Base-by-base conservation (phyloP, 164 flowering plant genomes). In the Warburgia ugandensis region DNA sequence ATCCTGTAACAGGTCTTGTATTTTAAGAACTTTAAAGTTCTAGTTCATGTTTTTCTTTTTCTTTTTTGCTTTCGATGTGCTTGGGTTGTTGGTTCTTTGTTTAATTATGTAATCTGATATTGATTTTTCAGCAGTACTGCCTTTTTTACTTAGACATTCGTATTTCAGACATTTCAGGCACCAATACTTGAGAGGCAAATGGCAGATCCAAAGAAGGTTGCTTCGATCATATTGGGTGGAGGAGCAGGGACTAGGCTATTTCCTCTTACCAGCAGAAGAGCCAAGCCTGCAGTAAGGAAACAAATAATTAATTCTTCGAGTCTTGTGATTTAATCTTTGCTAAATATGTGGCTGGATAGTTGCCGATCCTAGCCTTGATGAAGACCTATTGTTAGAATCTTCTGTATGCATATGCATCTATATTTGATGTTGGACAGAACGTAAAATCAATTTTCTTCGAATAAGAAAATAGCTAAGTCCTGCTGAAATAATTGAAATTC, bases 161-260 rank as follows among this genome's bases (percentile, higher is more conserved):
- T 49, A 23, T 25, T 13, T 16, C 62, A 59, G 63, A 32, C 48
- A 26, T 44, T 59, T 20, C 56, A 19, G 50, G 45, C 48, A 19
- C 63, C 56, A 5, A 2, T 28, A 6, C 35, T 59, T 59, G 48
- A 11, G 28, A 41, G 25, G 56, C 41, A 16, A 23, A 23, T 12
- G 19, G 63, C 63, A 28, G 23, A 59, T 32, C 63, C 63, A 6
- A 59, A 51, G n/a, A 50, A 25, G 6, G 50, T 51, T 42, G 56
- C 51, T 51, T 40, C 63, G 13, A 51, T 59, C 35, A 59, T 59
- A 50, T 36, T 59, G 55, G 63, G 63, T 23, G 63, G 63, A n/a
- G 63, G 56, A 6, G 51, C 56, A 4, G 63, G 63, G 31, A 59
- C 63, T 25, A 49, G 49, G 31, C 55, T 59, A 13, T 51, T 50